Base-by-base conservation (phyloP, 495 filamentous ascomycete species). In the Penicillium arizonense region DNA sequence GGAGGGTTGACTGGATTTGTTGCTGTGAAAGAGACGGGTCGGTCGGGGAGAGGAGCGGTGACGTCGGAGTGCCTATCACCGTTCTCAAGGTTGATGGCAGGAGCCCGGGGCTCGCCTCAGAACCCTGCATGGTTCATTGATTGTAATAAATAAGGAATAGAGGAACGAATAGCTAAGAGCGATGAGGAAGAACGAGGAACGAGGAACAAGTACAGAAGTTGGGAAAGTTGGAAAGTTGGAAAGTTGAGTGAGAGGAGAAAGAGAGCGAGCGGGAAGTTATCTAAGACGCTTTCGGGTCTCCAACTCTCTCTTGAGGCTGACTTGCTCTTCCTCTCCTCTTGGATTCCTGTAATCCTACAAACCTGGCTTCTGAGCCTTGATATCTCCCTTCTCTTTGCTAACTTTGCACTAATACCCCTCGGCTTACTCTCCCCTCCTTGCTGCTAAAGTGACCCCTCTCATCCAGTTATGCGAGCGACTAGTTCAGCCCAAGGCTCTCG, bases 51-150 rank as follows among this genome's bases (percentile, higher is more conserved):
- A 48, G 46, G 62, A 64, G 45, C 53, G 70, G 64, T 62, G 68
- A 66, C 58, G 64, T 62, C 26, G 65, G 61, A 46, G 43, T 68
- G 58, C 53, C 68, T 61, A 62, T 64, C 58, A 69, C 57, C 40
- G 65, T 70, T 50, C 58, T 60, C 37, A 73, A 49, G 23, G 67
- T 72, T 32, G 70, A 70, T 38, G 69, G 70, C 50, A 70, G 62
- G 65, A 70, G 64, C 66, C 61, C 64, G 58, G 63, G 64, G 65
- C 62, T 65, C 69, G 69, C 69, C 67, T 76, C 71, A 70, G 38
- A 64, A 63, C 63, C 67, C 66, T 72, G 72, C 72, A 76, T 76
- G 54, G 66, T 76, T 74, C 72, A 76, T 76, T 54, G 66, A 73
- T 66, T 58, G 54, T 38, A 50, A 9, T 6, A 41, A 44, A 39